Conservation (phyloP, 192 early-diverging fungal genomes). For the Umbelopsis vinacea region DNA sequence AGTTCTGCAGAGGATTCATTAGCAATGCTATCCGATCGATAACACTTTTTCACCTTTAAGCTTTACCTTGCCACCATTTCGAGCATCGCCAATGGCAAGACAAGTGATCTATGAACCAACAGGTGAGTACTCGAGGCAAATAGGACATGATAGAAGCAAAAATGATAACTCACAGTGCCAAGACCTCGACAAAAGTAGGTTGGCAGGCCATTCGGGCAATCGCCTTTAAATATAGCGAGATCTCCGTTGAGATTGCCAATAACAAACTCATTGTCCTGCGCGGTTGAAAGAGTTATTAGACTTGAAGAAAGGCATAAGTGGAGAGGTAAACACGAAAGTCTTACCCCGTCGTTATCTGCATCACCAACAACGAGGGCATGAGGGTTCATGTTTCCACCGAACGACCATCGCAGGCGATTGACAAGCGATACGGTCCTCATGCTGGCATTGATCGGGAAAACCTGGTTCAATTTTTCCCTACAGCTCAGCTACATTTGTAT, state of each 20-base stretch:
- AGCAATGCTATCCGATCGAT: background rate
- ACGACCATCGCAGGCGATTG: slow-evolving; percentile 55
- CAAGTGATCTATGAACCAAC: slow-evolving; percentile 53
- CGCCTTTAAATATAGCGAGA: slow-evolving; percentile 60
- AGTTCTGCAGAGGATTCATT: slow-evolving; percentile 38
- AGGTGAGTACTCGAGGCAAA: no score
- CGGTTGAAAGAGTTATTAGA: no score
- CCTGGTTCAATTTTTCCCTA: background rate
- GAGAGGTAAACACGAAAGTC: background rate
- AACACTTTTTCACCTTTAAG: background rate
- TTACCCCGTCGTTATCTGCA: slow-evolving; percentile 61
- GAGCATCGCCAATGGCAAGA: slow-evolving; percentile 59
- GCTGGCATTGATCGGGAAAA: slow-evolving; percentile 2
- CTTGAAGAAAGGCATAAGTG: no score
- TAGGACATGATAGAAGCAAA: background rate
- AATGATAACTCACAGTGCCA: slow-evolving; percentile 49
- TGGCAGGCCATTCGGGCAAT: slow-evolving; percentile 45
- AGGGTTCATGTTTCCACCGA: slow-evolving; percentile 62
- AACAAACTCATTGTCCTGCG: slow-evolving; percentile 62
- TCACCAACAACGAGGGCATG: slow-evolving; percentile 62
- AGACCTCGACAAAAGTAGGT: slow-evolving; percentile 51
- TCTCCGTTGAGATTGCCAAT: slow-evolving; percentile 63
- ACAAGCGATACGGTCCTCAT: slow-evolving; percentile 60
- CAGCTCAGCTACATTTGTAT: background rate
- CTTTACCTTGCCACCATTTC: slow-evolving; percentile 54